A percentile compares a stretch with the other conserved stretches of the same genome.
phyloP scores from a whole-genome alignment of 345 rosid species.

The Bruguiera gymnorhiza region DNA sequence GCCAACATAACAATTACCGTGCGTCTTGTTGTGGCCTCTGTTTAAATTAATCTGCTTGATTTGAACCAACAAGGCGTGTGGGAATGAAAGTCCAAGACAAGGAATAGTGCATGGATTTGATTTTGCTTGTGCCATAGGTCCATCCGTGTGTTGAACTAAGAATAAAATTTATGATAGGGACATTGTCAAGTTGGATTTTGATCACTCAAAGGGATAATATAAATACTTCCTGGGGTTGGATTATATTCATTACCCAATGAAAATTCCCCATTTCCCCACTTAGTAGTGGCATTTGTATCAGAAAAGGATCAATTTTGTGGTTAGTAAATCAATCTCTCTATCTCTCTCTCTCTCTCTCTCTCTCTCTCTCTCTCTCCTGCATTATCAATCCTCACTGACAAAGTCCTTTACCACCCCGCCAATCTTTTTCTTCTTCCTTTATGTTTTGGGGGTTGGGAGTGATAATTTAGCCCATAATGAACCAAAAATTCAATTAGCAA shows the following conservation, averaged over 20 bases:
- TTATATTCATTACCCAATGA: constrained; percentile 30
- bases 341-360: constrained; percentile 5
- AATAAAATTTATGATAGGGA: constrained; percentile 22
- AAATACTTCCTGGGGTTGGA: constrained; percentile 19
- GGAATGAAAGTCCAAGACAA: constrained; percentile 13
- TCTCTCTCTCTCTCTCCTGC: background rate
- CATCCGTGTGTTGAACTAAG: constrained; percentile 18
- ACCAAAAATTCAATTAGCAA: constrained; percentile 18
- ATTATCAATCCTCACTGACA: constrained; percentile 16
- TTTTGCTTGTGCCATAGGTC: constrained; percentile 6
- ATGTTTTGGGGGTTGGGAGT: background rate
- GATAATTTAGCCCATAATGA: constrained; percentile 25
- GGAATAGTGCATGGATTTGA: constrained; percentile 18
- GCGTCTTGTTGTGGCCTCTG: constrained; percentile 11
- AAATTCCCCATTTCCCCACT: constrained; percentile 27
- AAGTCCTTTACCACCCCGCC: background rate
- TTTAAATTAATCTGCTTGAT: constrained; percentile 26
- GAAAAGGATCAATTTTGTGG: background rate
- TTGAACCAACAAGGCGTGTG: constrained; percentile 33
- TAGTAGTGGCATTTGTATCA: constrained; percentile 17
- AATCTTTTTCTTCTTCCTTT: constrained; percentile 16
- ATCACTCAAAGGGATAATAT: constrained; percentile 12
- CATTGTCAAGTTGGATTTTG: constrained; percentile 25
- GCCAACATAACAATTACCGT: constrained; percentile 29
- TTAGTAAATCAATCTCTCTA: constrained; percentile 2